Evolutionary conservation across 2,329 filamentous ascomycete genomes (phyloP).

Genomic region (Huntiella moniliformis): DNA sequence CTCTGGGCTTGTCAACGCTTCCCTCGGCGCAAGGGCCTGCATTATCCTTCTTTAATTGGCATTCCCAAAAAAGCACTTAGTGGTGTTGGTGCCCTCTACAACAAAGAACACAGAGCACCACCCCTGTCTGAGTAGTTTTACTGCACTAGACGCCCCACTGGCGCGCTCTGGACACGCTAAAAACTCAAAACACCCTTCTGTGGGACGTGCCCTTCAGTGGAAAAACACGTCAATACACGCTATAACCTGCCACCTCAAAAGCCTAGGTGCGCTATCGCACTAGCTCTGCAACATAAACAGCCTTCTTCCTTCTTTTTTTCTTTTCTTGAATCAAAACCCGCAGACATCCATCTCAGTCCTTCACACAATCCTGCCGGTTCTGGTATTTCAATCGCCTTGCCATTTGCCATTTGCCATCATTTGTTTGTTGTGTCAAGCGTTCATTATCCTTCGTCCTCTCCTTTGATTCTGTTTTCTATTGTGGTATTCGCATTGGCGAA

Average conservation of each 20-base stretch:
- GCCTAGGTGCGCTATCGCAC: conserved; percentile 12
- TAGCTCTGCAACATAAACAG: conserved; percentile 12
- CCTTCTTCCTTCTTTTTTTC: conserved; percentile 5
- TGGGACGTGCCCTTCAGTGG: conserved; percentile 7
- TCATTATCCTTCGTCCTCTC: conserved; percentile 10
- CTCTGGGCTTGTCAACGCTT: not conserved
- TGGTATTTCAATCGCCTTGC: conserved; percentile 1
- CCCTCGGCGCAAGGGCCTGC: not conserved
- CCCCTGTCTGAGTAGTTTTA: too few species aligned
- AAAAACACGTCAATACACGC: conserved; percentile 9
- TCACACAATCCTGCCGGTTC: conserved; percentile 6
- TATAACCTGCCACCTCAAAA: conserved; percentile 6
- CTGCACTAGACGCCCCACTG: conserved; percentile 5
- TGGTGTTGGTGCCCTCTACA: too few species aligned
- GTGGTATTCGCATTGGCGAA: conserved; percentile 13
- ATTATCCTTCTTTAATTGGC: not conserved
- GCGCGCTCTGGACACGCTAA: conserved; percentile 10
- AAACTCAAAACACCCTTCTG: conserved; percentile 15
- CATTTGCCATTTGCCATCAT: conserved; percentile 4
- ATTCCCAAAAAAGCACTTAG: too few species aligned
- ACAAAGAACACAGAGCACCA: too few species aligned
- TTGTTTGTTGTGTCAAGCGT: conserved; percentile 12
- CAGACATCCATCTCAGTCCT: conserved; percentile 1
- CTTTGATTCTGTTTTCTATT: conserved; percentile 12
- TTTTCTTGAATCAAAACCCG: conserved; percentile 5